phyloP scores from a whole-genome alignment of 805 yeast genomes.

The Lachancea sp. region DNA sequence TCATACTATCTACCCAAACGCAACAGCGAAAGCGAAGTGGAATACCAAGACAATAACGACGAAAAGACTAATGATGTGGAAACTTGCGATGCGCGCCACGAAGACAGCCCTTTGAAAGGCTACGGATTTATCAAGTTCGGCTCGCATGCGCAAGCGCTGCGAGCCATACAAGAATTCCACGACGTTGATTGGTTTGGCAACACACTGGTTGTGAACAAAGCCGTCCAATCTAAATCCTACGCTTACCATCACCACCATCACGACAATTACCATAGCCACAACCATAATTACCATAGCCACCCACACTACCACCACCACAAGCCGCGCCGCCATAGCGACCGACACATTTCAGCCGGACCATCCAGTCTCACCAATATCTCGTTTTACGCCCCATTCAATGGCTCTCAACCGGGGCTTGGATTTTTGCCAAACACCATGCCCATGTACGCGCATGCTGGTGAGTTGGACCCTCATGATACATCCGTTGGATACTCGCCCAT shows the following conservation, averaged over 20 bases:
- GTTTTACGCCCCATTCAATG: slow-evolving; percentile 8
- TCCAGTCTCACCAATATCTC: slow-evolving; percentile 8
- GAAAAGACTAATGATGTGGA: slow-evolving; percentile 10
- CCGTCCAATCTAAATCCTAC: slow-evolving; percentile 25
- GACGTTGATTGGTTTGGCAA: slow-evolving; percentile 35
- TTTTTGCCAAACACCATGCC: slow-evolving; percentile 1
- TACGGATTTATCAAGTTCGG: slow-evolving; percentile 51
- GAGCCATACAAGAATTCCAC: slow-evolving; percentile 44
- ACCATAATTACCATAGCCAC: slow-evolving; percentile 7
- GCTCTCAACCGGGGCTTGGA: slow-evolving; percentile 6
- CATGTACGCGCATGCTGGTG: slow-evolving; percentile 2
- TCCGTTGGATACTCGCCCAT: slow-evolving; percentile 5
- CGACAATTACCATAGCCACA: slow-evolving; percentile 2
- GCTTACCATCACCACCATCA: slow-evolving; percentile 10
- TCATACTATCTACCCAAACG: slow-evolving; percentile 31
- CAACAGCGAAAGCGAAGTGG: slow-evolving; percentile 14
- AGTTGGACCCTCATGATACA: background rate
- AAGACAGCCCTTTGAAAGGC: slow-evolving; percentile 30
- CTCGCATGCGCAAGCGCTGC: slow-evolving; percentile 43
- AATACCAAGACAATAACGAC: slow-evolving; percentile 9
- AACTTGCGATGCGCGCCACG: slow-evolving; percentile 12
- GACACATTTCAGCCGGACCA: slow-evolving; percentile 10
- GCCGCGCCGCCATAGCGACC: slow-evolving; percentile 11
- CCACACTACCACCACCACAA: slow-evolving; percentile 3
- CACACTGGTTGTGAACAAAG: slow-evolving; percentile 34